Base-by-base conservation (phyloP, 345 rosid species). In the Salix suchowensis region DNA sequence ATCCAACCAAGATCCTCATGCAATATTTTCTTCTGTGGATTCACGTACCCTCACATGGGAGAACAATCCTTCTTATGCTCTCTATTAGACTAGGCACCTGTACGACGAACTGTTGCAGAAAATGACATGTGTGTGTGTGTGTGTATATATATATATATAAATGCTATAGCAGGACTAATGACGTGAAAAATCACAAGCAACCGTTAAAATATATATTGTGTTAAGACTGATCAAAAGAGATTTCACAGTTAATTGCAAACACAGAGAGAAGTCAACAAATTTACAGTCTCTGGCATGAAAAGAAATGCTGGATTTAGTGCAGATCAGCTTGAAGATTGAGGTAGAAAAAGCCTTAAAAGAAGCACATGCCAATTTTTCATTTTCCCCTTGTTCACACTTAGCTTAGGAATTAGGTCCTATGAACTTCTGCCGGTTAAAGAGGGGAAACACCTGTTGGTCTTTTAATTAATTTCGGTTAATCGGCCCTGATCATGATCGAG, bases 21-120 rank as follows among this genome's bases (percentile, higher is more conserved):
- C 68, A 70, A 74, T 71, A 71, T 77, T 37, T 39, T 37, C 71
- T 77, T 26, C 87, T 82, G 77, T 76, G 28, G 81, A 46, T 42
- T 62, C 68, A 71, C 48, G 70, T 37, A 78, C 72, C 76, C 71
- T 83, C 88, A 81, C 88, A 85, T 85, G 88, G 84, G 76, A 37
- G 30, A 79, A 74, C 81, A 76, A 80, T 70, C 37, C 76, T 74
- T 60, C 5, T 77, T 74, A 21, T 79, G 77, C 60, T 75, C 58
- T 78, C 76, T 80, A 79, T 36, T 71, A 71, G 32, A 76, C 68
- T 85, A 76, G 76, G 76, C 42, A 28, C 37, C 84, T 85, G 69
- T 77, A 37, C 76, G 16, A 2, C 36, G 28, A 7, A 65, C 82
- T 80, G 76, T 83, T 80, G 5, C 48, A 74, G 82, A 85, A 32